A percentile compares a stretch with the other conserved stretches of the same genome.
Evolutionary conservation across 2,329 filamentous ascomycete species (phyloP).

Genomic region (Rutstroemia sp.): DNA sequence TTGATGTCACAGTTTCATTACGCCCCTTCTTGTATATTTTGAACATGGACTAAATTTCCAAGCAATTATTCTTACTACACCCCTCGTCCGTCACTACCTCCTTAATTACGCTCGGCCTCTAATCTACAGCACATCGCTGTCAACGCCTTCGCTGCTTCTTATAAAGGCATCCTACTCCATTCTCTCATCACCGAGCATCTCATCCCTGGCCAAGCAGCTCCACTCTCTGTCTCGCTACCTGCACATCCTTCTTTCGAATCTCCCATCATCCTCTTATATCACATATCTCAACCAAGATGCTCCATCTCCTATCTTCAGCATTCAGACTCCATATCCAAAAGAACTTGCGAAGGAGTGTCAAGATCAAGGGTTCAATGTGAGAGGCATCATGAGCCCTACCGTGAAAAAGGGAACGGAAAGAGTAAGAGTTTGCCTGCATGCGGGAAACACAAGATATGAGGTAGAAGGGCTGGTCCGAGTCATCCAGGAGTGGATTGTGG

Average conservation of each 20-base stretch:
- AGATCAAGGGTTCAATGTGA: conserved; percentile 48
- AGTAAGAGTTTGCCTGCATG: conserved; percentile 61
- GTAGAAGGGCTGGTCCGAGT: conserved; percentile 40
- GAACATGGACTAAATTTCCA: conserved; percentile 30
- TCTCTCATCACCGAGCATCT: conserved; percentile 41
- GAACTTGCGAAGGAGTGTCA: conserved; percentile 55
- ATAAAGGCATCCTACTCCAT: conserved; percentile 38
- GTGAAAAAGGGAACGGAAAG: conserved; percentile 56
- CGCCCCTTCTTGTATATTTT: background rate
- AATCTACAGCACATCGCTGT: conserved; percentile 36
- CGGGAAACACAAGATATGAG: conserved; percentile 52
- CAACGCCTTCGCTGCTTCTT: conserved; percentile 34
- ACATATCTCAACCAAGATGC: conserved; percentile 32
- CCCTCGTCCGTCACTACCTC: conserved; percentile 17
- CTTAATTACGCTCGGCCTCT: conserved; percentile 30
- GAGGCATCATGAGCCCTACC: conserved; percentile 61
- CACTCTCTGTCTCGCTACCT: background rate
- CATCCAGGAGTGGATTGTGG: conserved; percentile 20
- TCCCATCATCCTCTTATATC: conserved; percentile 26
- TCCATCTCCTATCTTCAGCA: conserved; percentile 55
- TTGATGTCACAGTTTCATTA: background rate
- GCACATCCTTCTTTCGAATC: conserved; percentile 33
- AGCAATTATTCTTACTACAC: conserved; percentile 21
- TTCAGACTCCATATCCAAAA: conserved; percentile 51
- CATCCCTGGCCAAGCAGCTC: conserved; percentile 20